Evolutionary conservation across 116 monocot species (phyloP), one percentile per base, ranked within the genome.

Genomic region (Cymodocea nodosa): DNA sequence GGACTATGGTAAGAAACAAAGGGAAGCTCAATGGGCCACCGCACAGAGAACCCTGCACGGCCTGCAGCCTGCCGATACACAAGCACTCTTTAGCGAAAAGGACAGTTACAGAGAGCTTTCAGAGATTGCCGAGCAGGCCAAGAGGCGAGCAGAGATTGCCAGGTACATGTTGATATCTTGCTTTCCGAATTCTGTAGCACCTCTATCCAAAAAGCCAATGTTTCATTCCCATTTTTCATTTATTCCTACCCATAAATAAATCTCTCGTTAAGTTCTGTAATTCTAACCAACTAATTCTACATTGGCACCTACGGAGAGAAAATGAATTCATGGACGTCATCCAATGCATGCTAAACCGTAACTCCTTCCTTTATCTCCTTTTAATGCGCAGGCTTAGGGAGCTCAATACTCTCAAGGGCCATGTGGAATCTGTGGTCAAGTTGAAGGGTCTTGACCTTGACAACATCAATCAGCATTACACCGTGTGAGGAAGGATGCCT

Each of bases 31-130:
- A 49, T 94, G 94, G 94, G 94, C 90, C 1, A 60, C 72, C 51
- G 94, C 94, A 15, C 94, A 94, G 71, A 85, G 94, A 66, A 94
- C 94, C 17, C 87, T 87, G 0, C 94, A 94, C 59, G 94, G 94
- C 4, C 89, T 94, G 37, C 94, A 87, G 68, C 76, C 89, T 7
- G 74, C 80, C 3, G 81, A 86, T 39, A 35, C 87, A 18, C 64
- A 56, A 25, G 68, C 64, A 39, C 63, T 94, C 63, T 87, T 94
- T 65, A n/a, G 40, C 22, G 85, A 94, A 23, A 94, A 87, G 83
- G 83, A 64, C 63, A 86, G 84, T 83, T 94, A 90, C 79, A 76
- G 94, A 48, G 94, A 90, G 65, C 85, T 94, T 15, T 90, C 94
- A 0, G 94, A 94, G 79, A 94, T 94, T 3, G 94, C 94, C 0